These are phyloP conservation scores for Trichosporon faecale DNA, from an alignment of 1,284 basidiomycete genomes.

Conservation along the genomic window DNA sequence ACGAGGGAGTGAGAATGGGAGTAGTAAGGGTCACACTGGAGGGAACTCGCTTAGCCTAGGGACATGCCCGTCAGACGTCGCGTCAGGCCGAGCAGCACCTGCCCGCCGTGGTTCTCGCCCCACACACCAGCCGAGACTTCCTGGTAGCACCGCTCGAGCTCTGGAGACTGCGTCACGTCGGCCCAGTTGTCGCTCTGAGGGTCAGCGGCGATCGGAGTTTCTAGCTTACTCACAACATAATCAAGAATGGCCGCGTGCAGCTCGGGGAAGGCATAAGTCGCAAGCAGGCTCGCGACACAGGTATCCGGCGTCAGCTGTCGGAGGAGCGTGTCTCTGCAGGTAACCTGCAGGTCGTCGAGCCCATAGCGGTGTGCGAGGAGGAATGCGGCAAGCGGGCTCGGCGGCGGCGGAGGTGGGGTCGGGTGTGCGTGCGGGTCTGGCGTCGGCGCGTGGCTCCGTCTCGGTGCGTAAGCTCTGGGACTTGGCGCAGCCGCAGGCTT, in stretches of 20 bases:
- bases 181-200: conserved; percentile 36
- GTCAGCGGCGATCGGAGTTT: conserved; percentile 8
- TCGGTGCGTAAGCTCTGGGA: conserved; percentile 16
- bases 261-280: conserved; percentile 39
- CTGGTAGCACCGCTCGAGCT: conserved; percentile 41
- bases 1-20: not conserved
- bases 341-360: conserved; percentile 62
- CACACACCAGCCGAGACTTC: conserved; percentile 46
- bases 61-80: conserved; percentile 21
- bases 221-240: conserved; percentile 37
- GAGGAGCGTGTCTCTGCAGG: conserved; percentile 73
- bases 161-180: conserved; percentile 31
- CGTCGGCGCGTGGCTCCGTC: conserved; percentile 41
- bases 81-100: conserved; percentile 36
- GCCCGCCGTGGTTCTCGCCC: conserved; percentile 40
- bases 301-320: conserved; percentile 66
- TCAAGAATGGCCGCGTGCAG: conserved; percentile 40
- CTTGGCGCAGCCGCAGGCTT: not conserved
- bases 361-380: conserved; percentile 75
- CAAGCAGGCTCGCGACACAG: conserved; percentile 64
- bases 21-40: no score
- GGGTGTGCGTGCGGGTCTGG: conserved; percentile 74
- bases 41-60: not conserved
- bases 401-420: conserved; percentile 54
- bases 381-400: conserved; percentile 68